Base-by-base conservation (phyloP, 176 grass and related monocot species). In the Phoenix dactylifera region DNA sequence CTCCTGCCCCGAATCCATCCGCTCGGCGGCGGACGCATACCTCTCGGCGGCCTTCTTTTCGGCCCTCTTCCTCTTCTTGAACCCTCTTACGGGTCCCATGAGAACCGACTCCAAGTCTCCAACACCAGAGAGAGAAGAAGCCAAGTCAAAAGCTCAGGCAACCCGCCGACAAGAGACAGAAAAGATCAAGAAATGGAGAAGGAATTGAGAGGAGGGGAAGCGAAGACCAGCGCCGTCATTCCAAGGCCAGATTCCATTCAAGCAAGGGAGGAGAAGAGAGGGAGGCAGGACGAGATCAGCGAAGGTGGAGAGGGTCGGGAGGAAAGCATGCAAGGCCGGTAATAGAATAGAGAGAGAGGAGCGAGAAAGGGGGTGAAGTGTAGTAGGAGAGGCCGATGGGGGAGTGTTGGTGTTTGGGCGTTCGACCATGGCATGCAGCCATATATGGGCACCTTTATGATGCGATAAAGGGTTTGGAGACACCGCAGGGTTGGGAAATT, bases 21-120 rank as follows among this genome's bases (percentile, higher is more conserved):
- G 5, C 28, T 35, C 5, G 10, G 35, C 18, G 0, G 39, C 62
- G 20, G 62, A 19, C 19, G 58, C 24, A 17, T 39, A 14, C 35
- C 35, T 44, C 35, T 14, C 35, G 9, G 35, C 35, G 9, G 35
- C 35, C 35, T 44, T 65, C 62, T 50, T 65, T 20, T 65, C 62
- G 3, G 48, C 62, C 44, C 62, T 65, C 62, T 65, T 65, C 62
- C 62, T 51, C 62, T 26, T 65, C 62, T 65, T 65, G 17, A 23
- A 64, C 32, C 61, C 61, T 64, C 61, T 64, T 18, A 51, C 62
- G 24, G 62, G 62, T 12, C 62, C 62, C 62, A 65, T 65, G 44
- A 25, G 35, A 44, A 44, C 35, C 7, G 35, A 44, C 35, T 44
- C 18, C 19, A 15, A 35, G 35, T 44, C 35, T 14, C 35, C 54